phyloP scores from a whole-genome alignment of 2,329 filamentous ascomycete genomes.

The Pezicula rhizophila region DNA sequence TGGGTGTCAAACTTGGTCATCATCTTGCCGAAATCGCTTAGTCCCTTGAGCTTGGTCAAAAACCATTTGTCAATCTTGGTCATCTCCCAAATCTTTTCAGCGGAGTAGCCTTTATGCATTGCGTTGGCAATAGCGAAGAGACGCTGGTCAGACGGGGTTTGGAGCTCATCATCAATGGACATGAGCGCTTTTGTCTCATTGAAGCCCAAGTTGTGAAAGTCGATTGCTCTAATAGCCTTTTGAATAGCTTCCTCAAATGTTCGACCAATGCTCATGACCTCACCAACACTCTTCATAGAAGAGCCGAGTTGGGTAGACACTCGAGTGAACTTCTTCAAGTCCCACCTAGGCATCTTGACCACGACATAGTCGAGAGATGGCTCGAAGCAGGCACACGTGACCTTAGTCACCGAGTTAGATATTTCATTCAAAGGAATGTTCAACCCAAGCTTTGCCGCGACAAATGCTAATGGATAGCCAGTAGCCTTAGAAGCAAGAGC shows the following conservation, averaged over 20 bases:
- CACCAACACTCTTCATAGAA: conserved; percentile 99
- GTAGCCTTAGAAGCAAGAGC: conserved; percentile 95
- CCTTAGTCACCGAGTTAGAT: conserved; percentile 90
- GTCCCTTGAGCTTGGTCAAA: conserved; percentile 79
- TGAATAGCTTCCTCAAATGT: conserved; percentile 98
- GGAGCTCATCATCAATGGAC: conserved; percentile 92
- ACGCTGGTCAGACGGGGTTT: conserved; percentile 95
- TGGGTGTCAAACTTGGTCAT: conserved; percentile 62
- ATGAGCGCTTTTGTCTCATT: conserved; percentile 87
- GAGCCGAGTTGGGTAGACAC: conserved; percentile 94
- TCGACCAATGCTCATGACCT: conserved; percentile 96
- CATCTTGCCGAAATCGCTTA: conserved; percentile 80
- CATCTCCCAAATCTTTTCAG: conserved; percentile 96
- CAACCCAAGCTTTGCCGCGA: conserved; percentile 92
- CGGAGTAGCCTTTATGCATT: conserved; percentile 88
- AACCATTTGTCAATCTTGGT: conserved; percentile 99
- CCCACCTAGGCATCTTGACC: conserved; percentile 98
- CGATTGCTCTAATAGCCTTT: conserved; percentile 92
- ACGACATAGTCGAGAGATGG: conserved; percentile 97
- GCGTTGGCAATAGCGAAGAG: conserved; percentile 97
- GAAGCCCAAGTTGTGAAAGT: conserved; percentile 93
- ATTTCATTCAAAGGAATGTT: conserved; percentile 95
- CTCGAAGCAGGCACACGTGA: conserved; percentile 96
- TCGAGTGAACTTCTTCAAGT: conserved; percentile 96
- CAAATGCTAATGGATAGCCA: conserved; percentile 91